Percentiles rank a stretch among this genome's conserved stretches.
Evolutionary conservation across 2,329 filamentous ascomycete genomes (phyloP).

Genomic region (Ophiognomonia clavigignenti-juglandacearum): DNA sequence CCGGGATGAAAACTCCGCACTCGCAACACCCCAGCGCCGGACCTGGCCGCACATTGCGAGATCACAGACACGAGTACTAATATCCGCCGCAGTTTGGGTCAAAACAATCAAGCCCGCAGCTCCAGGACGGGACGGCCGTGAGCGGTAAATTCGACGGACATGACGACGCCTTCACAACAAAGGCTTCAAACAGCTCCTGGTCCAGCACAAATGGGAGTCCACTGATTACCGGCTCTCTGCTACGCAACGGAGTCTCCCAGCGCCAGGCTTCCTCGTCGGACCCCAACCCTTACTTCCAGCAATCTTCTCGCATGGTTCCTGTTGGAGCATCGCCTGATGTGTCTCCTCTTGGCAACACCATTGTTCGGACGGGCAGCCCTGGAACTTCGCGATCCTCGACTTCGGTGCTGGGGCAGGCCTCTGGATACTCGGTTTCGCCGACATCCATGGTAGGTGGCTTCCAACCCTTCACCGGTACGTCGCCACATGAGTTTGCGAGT

Average conservation of each 20-base stretch:
- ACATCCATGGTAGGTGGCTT: constrained; percentile 40
- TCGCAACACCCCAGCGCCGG: constrained; percentile 22
- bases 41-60: constrained; percentile 15
- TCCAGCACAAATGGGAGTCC: constrained; percentile 35
- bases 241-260: constrained; percentile 32
- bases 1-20: constrained; percentile 25
- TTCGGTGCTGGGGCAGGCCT: constrained; percentile 26
- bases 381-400: constrained; percentile 19
- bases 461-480: constrained; percentile 41
- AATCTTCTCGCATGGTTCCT: constrained; percentile 21
- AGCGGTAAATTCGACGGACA: constrained; percentile 39
- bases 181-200: constrained; percentile 29
- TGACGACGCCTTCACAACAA: constrained; percentile 29
- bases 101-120: constrained; percentile 48
- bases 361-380: constrained; percentile 27
- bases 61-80: constrained; percentile 32
- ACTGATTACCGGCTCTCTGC: constrained; percentile 22
- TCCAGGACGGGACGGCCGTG: constrained; percentile 43
- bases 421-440: constrained; percentile 37
- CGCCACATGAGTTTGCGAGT: constrained; percentile 36
- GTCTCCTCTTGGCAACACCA: constrained; percentile 26
- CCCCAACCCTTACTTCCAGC: constrained; percentile 31
- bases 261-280: constrained; percentile 35
- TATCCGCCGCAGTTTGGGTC: constrained; percentile 52
- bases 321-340: constrained; percentile 30